phyloP scores from a whole-genome alignment of 2,329 filamentous ascomycete genomes.

The Fusarium palustre region DNA sequence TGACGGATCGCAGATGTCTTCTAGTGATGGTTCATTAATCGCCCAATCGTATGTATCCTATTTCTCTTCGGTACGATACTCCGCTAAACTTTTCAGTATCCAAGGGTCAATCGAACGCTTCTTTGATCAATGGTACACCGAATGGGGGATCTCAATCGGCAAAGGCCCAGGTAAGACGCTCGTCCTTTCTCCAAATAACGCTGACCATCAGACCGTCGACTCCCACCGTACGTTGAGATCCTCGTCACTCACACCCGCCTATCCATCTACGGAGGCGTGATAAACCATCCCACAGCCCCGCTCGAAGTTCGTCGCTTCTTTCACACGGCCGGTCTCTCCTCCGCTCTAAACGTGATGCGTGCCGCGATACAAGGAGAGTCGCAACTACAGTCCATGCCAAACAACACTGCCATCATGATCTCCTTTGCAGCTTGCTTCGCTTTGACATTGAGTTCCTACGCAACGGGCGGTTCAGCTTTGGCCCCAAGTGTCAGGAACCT shows the following conservation, averaged over 20 bases:
- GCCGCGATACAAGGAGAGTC: conserved; percentile 78
- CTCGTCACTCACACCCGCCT: conserved; percentile 78
- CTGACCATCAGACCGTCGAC: conserved; percentile 57
- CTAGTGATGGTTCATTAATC: conserved; percentile 63
- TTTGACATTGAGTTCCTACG: conserved; percentile 70
- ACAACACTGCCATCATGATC: conserved; percentile 84
- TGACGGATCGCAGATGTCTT: conserved; percentile 64
- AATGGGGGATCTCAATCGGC: conserved; percentile 70
- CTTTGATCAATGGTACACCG: conserved; percentile 73
- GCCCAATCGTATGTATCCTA: conserved; percentile 60
- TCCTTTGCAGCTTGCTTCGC: conserved; percentile 79
- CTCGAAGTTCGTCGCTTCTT: conserved; percentile 79
- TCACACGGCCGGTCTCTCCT: conserved; percentile 76
- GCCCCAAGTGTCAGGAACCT: conserved; percentile 72
- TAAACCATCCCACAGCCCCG: conserved; percentile 79
- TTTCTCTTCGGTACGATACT: accelerated
- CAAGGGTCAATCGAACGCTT: conserved; percentile 73
- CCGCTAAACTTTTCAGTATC: conserved; percentile 54
- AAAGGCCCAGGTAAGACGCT: conserved; percentile 60
- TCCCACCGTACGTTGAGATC: conserved; percentile 81
- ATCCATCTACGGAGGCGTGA: conserved; percentile 79
- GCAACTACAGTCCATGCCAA: conserved; percentile 79
- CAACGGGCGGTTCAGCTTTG: conserved; percentile 67
- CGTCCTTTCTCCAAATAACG: accelerated
- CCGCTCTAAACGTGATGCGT: conserved; percentile 79